Base-by-base conservation (phyloP, 179 eudicot genomes). In the Carnegiea gigantea region DNA sequence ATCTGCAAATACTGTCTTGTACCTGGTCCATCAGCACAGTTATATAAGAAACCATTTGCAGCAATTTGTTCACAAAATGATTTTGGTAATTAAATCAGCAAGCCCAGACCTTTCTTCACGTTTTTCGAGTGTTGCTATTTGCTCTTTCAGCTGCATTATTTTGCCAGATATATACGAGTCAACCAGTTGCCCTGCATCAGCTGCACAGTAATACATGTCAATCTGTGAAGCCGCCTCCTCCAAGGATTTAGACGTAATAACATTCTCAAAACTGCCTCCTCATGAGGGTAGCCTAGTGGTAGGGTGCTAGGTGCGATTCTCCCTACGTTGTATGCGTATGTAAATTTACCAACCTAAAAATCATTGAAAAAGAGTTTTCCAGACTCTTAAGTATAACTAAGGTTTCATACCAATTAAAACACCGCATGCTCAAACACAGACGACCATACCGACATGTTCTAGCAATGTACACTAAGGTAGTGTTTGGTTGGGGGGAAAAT, bases 1-100 rank as follows among this genome's bases (percentile, higher is more conserved):
- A 83, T 96, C 99, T 44, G 99, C 99, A 88, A 96, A 96, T 71
- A 96, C 98, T 51, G 98, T 90, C 87, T 91, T 96, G 90, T 96
- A 96, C 89, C 99, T 96, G 90, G 79, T 77, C 72, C 83, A 85
- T 64, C 59, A 79, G 73, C 44, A 80, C 49, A 77, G 48, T 78
- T 74, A 30, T 18, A 76, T 57, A 77, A 72, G 40, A 48, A 44
- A 77, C 81, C 44, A 76, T 23, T 17, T 26, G 30, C 64, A 17
- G 62, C 44, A 78, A 60, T 57, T 44, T 38, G 26, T 51, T 20
- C 53, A 80, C 20, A 72, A 15, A 14, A 36, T 5, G 38, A 46
- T 46, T 20, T 54, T 26, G 15, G 68, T 38, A 70, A 15, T 51
- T 65, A 75, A 71, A 20, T 68, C 7, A 77, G 9, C 40, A 30